Percentiles rank a stretch among this genome's conserved stretches.
Evolutionary conservation across 768 basidiomycete genomes (phyloP).

Genomic region (Psilocybe cubensis): DNA sequence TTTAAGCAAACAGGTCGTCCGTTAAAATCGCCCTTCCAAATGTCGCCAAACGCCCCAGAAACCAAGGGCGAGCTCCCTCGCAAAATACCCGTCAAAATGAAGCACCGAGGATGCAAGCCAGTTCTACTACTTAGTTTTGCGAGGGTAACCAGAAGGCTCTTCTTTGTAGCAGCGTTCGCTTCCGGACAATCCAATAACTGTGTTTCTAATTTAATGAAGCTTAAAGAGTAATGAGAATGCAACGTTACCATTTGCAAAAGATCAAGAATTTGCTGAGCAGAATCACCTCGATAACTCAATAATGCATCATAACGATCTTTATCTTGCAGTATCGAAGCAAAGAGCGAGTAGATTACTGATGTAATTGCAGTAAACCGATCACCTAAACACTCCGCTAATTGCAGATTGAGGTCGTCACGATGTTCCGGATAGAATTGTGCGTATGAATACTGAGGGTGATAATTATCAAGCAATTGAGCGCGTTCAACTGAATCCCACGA

Average conservation of each 20-base stretch:
- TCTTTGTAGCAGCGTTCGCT: slow-evolving; percentile 13
- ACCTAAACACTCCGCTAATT: background rate
- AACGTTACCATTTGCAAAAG: slow-evolving; percentile 28
- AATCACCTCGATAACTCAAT: slow-evolving; percentile 7
- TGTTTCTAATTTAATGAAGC: background rate
- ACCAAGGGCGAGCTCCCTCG: slow-evolving; percentile 9
- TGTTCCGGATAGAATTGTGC: background rate
- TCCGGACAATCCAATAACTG: slow-evolving; percentile 22
- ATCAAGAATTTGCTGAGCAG: slow-evolving; percentile 22
- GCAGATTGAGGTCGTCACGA: background rate
- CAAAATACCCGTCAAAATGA: slow-evolving; percentile 20
- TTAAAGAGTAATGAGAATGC: background rate
- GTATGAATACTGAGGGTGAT: background rate
- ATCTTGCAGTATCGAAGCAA: slow-evolving; percentile 11
- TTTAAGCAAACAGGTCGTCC: slow-evolving; percentile 29
- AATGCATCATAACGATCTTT: slow-evolving; percentile 4
- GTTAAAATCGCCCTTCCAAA: slow-evolving; percentile 25
- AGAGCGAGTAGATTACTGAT: slow-evolving; percentile 9
- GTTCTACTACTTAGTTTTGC: slow-evolving; percentile 27
- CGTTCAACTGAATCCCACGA: background rate
- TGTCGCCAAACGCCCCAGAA: slow-evolving; percentile 31
- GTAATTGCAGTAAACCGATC: slow-evolving; percentile 11
- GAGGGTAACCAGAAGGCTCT: slow-evolving; percentile 20
- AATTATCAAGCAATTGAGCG: slow-evolving; percentile 4
- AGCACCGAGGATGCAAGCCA: slow-evolving; percentile 29